Evolutionary conservation across 1,284 basidiomycete species (phyloP), one percentile per base, ranked within the genome.

Genomic region (Naganishia sp.): DNA sequence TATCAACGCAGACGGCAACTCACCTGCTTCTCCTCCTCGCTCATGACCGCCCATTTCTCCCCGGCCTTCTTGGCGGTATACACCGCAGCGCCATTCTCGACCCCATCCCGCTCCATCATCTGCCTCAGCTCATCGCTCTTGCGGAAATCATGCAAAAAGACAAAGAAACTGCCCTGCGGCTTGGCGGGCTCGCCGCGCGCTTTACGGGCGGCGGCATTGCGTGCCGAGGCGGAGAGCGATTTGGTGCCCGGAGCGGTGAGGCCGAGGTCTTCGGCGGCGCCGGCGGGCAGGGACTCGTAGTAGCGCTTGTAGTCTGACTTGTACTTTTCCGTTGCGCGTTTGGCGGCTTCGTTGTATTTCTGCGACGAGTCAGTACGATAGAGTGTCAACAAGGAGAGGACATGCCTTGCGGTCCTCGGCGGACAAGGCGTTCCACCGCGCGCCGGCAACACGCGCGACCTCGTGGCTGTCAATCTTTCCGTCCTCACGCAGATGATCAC

Each of bases 1-100:
- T 25, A 18, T 32, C 28, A 15, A 32, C 21, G 13, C 31, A 9
- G 1, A 58, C 45, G 17, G 17, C 6, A 23, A 56, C 67, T n/a
- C 18, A 68, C 67, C 63, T 68, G 43, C 67, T 68, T 68, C 52
- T 68, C 63, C 28, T 63, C 58, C 28, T 23, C 46, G 32, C 63
- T 68, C 67, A 68, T 68, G 32, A 53, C 42, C 1, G 28, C 64
- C 67, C 67, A 68, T 45, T 60, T 66, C 53, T 64, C 57, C 6
- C 67, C 67, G 3, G 50, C 67, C 55, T 61, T 66, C 53, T 68
- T 68, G 58, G 56, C 53, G 1, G 50, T 47, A 31, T 53, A 68
- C 25, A 63, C 53, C 28, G 60, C 45, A 13, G 54, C 28, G 21
- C 45, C 53, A 46, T 41, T 57, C 18, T 43, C 18, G 5, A 63